Percentiles rank a stretch among this genome's conserved stretches.
Evolutionary conservation across 106 monocot genomes (phyloP).

Genomic region (Cymbidium sinense): DNA sequence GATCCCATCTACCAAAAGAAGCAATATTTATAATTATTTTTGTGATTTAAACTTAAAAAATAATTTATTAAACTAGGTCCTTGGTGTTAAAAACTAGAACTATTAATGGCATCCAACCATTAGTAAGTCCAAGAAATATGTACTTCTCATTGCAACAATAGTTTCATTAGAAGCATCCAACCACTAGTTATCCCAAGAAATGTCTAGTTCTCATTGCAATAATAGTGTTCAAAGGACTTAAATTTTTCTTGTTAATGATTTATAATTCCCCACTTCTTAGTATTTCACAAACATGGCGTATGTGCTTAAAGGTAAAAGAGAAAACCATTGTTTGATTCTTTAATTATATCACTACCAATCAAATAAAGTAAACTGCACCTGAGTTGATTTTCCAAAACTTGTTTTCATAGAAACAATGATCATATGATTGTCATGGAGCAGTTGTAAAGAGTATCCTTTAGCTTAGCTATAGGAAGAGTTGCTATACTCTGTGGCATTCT

Average conservation of each 20-base stretch:
- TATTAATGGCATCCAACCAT: neutral
- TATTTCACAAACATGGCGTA: neutral
- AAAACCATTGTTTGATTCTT: neutral
- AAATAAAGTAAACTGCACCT: slow-evolving; percentile 39
- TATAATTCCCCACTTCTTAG: neutral
- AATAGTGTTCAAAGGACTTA: neutral
- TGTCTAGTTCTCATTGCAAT: neutral
- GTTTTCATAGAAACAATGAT: slow-evolving; percentile 95
- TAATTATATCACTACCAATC: neutral
- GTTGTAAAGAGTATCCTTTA: slow-evolving; percentile 49
- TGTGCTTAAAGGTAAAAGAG: neutral
- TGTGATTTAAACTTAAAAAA: neutral
- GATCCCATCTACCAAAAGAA: neutral
- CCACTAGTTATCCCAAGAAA: neutral
- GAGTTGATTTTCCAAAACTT: slow-evolving; percentile 97
- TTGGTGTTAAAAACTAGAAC: slow-evolving; percentile 1
- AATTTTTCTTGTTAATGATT: neutral
- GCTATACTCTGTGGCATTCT: slow-evolving; percentile 76
- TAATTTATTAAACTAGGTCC: neutral
- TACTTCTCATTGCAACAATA: neutral
- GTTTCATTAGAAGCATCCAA: neutral
- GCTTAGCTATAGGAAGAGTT: slow-evolving; percentile 69
- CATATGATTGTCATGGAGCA: slow-evolving; percentile 67
- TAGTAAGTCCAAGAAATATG: neutral
- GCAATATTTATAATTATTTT: neutral